Conservation (phyloP, 768 basidiomycete genomes). For the Cystofilobasidium ferigula region DNA sequence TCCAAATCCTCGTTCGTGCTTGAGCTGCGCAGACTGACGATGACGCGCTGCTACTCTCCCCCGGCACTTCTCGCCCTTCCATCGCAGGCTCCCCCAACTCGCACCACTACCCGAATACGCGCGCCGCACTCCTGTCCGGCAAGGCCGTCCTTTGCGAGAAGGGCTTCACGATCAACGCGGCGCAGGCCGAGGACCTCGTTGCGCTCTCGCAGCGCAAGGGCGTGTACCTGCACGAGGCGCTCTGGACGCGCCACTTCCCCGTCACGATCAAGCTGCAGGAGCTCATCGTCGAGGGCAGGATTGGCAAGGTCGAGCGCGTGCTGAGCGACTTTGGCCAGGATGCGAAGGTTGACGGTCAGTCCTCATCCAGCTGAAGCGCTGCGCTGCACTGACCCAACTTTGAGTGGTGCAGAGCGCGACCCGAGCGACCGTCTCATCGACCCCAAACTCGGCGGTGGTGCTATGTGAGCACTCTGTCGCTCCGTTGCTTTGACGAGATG, state of each 20-base stretch:
- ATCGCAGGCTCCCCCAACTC: constrained; percentile 68
- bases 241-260: constrained; percentile 21
- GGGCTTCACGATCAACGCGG: constrained; percentile 64
- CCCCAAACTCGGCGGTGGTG: constrained; percentile 21
- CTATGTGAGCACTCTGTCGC: neutral
- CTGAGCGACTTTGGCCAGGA: constrained; percentile 8
- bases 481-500: neutral
- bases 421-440: constrained; percentile 12
- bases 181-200: constrained; percentile 64
- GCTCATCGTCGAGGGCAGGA: constrained; percentile 9
- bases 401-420: constrained; percentile 4
- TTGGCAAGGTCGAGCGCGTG: constrained; percentile 16
- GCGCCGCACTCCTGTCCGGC: constrained; percentile 61
- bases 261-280: constrained; percentile 13
- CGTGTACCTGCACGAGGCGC: constrained; percentile 78
- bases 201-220: constrained; percentile 62
- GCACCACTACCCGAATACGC: constrained; percentile 64
- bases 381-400: neutral
- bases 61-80: neutral
- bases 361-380: neutral
- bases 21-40: neutral
- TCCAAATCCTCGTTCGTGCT: neutral
- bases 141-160: constrained; percentile 87
- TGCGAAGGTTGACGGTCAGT: constrained; percentile 7
- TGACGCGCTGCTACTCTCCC: neutral